These are phyloP conservation scores for Pyrenophora seminiperda DNA, from an alignment of 2,329 filamentous ascomycete species.

Conservation along the genomic window DNA sequence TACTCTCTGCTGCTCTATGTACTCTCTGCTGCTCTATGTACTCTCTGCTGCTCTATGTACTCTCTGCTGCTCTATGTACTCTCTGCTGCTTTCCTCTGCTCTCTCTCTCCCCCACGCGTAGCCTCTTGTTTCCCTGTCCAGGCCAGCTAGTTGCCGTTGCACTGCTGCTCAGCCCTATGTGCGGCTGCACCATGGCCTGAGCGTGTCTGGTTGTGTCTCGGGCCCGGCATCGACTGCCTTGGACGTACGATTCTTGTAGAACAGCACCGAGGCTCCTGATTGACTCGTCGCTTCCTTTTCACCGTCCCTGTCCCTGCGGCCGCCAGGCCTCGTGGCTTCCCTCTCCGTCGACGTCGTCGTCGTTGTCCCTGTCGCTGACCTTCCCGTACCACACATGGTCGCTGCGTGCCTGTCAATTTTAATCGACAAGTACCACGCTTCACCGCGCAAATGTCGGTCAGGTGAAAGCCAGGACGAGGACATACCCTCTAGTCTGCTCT, in stretches of 20 bases:
- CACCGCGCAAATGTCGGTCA: constrained; percentile 37
- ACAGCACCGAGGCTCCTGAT: constrained; percentile 38
- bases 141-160: constrained; percentile 2
- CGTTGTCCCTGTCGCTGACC: background rate
- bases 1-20: constrained; percentile 14
- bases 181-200: constrained; percentile 36
- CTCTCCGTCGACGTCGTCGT: constrained; percentile 16
- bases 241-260: constrained; percentile 47
- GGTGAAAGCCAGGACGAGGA: constrained; percentile 26
- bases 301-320: constrained; percentile 12
- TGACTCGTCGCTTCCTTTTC: constrained; percentile 24
- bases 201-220: constrained; percentile 21
- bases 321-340: constrained; percentile 22
- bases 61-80: too few species aligned
- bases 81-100: constrained; percentile 11
- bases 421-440: constrained; percentile 29
- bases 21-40: constrained; percentile 5
- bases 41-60: too few species aligned
- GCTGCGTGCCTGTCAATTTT: constrained; percentile 27
- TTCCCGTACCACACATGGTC: constrained; percentile 35
- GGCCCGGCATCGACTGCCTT: constrained; percentile 25
- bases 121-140: constrained; percentile 12
- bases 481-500: constrained; percentile 15
- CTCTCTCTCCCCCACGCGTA: constrained; percentile 17
- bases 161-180: constrained; percentile 35